Conservation (phyloP, 371 early-diverging fungal species). For the Rhizopus microsporus region DNA sequence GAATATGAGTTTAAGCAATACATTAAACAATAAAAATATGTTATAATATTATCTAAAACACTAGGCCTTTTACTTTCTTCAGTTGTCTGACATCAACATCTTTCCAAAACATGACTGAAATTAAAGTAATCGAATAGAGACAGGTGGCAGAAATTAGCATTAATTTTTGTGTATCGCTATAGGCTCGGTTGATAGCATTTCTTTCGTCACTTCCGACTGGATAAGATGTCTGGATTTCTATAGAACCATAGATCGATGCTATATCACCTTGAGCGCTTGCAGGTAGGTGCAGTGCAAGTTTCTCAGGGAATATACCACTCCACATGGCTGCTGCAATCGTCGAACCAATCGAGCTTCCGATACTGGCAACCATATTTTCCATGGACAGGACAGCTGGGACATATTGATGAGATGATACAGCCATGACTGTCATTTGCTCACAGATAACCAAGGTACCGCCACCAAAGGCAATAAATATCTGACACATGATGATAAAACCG, state of each 20-base stretch:
- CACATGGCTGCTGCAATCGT: conserved; percentile 24
- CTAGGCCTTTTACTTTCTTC: conserved; percentile 15
- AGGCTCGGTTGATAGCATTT: conserved; percentile 17
- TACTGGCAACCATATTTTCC: conserved; percentile 18
- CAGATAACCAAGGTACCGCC: conserved; percentile 27
- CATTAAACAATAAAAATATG: too few species aligned
- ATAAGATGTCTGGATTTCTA: conserved; percentile 16
- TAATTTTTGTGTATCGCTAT: conserved; percentile 20
- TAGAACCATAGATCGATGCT: conserved; percentile 14
- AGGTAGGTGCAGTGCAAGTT: conserved; percentile 19
- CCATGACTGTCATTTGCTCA: conserved; percentile 29
- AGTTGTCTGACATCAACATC: conserved; percentile 16
- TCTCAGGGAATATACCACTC: conserved; percentile 22
- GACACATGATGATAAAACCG: conserved; percentile 25
- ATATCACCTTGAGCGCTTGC: conserved; percentile 7
- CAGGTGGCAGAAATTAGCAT: conserved; percentile 24
- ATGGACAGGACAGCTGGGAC: conserved; percentile 17
- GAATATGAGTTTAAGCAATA: too few species aligned
- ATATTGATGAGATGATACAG: conserved; percentile 18
- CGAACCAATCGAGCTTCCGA: conserved; percentile 16
- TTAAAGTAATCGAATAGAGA: conserved; percentile 9
- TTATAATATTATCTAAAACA: conserved; percentile 11
- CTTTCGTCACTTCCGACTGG: conserved; percentile 14
- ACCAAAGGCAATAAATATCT: conserved; percentile 24
- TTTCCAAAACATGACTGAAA: conserved; percentile 19